These are phyloP conservation scores for Phialophora chinensis DNA, from an alignment of 2,329 filamentous ascomycete species.

Conservation along the genomic window DNA sequence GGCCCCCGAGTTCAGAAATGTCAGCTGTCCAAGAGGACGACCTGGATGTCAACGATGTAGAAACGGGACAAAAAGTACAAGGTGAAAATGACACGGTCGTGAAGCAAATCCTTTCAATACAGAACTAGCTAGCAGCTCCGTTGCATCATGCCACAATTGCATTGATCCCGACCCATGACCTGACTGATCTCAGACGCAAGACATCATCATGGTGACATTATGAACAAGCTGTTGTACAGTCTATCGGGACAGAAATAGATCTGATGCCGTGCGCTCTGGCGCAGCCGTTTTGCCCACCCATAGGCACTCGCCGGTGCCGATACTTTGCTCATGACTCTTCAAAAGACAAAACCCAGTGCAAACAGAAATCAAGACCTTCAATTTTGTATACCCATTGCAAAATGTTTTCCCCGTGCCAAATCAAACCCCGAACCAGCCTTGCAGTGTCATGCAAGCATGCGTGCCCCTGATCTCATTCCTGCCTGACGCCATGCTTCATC, in stretches of 20 bases:
- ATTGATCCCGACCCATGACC: neutral
- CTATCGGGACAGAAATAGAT: conserved; percentile 5
- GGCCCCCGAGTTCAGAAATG: neutral
- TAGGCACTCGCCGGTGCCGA: conserved; percentile 4
- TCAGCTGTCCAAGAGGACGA: neutral
- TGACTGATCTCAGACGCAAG: neutral
- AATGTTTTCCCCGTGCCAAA: neutral
- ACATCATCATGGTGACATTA: conserved; percentile 7
- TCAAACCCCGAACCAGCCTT: conserved; percentile 8
- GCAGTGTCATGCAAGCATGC: neutral
- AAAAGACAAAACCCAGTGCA: neutral
- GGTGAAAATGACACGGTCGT: neutral
- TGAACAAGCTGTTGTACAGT: conserved; percentile 22
- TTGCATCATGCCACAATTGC: neutral
- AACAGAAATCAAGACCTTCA: neutral
- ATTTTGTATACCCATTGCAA: neutral
- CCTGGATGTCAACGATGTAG: neutral
- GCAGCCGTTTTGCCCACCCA: neutral
- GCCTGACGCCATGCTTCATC: conserved; percentile 20
- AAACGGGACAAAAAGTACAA: neutral
- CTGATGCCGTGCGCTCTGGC: conserved; percentile 1
- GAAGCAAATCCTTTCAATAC: neutral
- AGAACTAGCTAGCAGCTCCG: neutral
- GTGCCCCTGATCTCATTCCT: conserved; percentile 7
- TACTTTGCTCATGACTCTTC: neutral